Base-by-base conservation (phyloP, 495 filamentous ascomycete species). In the Talaromyces thailandensis region DNA sequence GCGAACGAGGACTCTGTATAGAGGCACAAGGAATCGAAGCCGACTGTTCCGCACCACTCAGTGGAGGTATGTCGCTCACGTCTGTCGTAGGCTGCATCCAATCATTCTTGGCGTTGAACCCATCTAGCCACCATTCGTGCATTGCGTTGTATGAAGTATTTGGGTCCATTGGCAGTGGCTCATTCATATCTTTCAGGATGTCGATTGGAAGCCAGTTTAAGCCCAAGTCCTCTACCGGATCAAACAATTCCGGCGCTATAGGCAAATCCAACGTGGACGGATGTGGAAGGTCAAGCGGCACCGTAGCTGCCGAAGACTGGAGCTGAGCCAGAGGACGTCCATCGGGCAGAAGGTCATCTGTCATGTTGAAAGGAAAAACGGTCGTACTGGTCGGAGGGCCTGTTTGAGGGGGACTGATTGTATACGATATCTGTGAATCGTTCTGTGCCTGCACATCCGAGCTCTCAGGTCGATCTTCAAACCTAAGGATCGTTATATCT, bases 151-250 rank as follows among this genome's bases (percentile, higher is more conserved):
- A 31, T 51, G 43, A 16, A 16, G 23, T 21, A 16, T 52, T 48
- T 25, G 37, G 24, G 28, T 61, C 59, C 43, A 61, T 29, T n/a
- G 26, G 28, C 8, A 51, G 26, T 50, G 43, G 21, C 9, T 1
- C 40, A 8, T n/a, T 24, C 2, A 48, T 29, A 16, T 61, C 43
- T 35, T 61, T 61, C 8, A 70, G 64, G 24, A 72, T 52, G 45
- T 71, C 71, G 16, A 67, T 66, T 16, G 74, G 68, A 9, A 76
- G 65, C 76, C 76, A 79, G 55, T 79, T 77, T 23, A 77, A 68
- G 1, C 71, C 69, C 23, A 72, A 51, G 66, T 32, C 50, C 67
- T 65, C 6, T 69, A 69, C 14, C 66, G 69, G 32, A 69, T 52
- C 16, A 25, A 31, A 31, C 26, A 61, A 11, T 5, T 51, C 43